Conservation (phyloP, 2,329 filamentous ascomycete genomes). For the Polychaeton citri region DNA sequence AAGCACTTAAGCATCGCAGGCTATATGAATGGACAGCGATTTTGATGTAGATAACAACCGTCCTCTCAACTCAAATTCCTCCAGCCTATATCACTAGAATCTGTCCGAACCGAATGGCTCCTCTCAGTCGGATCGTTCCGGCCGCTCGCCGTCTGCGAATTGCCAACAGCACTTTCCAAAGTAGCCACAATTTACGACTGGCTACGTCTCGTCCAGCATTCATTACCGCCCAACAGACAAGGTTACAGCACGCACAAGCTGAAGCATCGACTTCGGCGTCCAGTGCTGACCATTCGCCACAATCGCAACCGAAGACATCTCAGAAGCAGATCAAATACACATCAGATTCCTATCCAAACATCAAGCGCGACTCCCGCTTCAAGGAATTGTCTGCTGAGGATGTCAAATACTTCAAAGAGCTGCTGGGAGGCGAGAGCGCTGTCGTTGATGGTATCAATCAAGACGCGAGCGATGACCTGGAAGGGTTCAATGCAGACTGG, state of each 20-base stretch:
- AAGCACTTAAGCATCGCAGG: no score
- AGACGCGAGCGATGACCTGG: constrained; percentile 66
- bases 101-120: no score
- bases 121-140: constrained; percentile 13
- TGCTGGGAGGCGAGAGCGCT: constrained; percentile 68
- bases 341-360: constrained; percentile 68
- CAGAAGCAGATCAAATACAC: constrained; percentile 56
- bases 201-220: constrained; percentile 6
- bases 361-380: constrained; percentile 70
- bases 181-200: constrained; percentile 11
- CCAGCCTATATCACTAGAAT: no score
- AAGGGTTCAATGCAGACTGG: constrained; percentile 94
- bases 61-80: no score
- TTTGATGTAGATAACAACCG: no score
- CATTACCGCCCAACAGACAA: constrained; percentile 8
- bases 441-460: constrained; percentile 71
- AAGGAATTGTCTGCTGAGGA: constrained; percentile 60
- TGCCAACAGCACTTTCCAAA: constrained; percentile 18
- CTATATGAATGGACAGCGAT: no score
- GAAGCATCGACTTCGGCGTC: constrained; percentile 18
- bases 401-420: constrained; percentile 65
- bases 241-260: constrained; percentile 18
- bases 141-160: constrained; percentile 18
- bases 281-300: constrained; percentile 14
- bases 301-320: constrained; percentile 12